Percentiles rank a stretch among this genome's conserved stretches.
phyloP scores from a whole-genome alignment of 1,284 basidiomycete species.

The Boletus smithii region DNA sequence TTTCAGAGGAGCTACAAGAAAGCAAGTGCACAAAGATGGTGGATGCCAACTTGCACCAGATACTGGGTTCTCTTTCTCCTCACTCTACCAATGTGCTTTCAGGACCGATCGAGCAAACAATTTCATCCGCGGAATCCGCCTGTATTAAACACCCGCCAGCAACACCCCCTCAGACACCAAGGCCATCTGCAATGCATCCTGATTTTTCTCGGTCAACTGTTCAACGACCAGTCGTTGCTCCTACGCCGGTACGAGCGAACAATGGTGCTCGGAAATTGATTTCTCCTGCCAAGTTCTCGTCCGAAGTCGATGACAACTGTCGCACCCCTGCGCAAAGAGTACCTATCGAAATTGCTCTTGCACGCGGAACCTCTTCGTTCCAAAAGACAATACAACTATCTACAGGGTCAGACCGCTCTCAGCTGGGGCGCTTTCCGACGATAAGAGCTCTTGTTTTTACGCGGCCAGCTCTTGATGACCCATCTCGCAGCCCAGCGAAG shows the following conservation, averaged over 20 bases:
- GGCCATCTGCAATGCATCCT: conserved; percentile 4
- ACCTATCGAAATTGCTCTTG: conserved; percentile 48
- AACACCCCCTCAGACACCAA: conserved; percentile 19
- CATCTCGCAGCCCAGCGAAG: conserved; percentile 53
- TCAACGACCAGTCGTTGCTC: conserved; percentile 20
- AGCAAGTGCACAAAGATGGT: conserved; percentile 6
- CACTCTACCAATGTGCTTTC: conserved; percentile 34
- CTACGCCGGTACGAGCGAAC: conserved; percentile 22
- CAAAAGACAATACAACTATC: conserved; percentile 38
- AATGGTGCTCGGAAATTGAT: conserved; percentile 11
- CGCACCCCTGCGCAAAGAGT: conserved; percentile 63
- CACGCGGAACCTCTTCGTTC: conserved; percentile 47
- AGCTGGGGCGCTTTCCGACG: conserved; percentile 9
- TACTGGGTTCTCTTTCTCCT: conserved; percentile 37
- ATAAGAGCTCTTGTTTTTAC: conserved; percentile 35
- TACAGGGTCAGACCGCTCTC: conserved; percentile 10
- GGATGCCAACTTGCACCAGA: conserved; percentile 6
- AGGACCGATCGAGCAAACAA: conserved; percentile 14
- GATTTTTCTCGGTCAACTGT: conserved; percentile 17
- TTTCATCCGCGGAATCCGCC: background rate
- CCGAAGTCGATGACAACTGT: conserved; percentile 37
- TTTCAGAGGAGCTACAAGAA: conserved; percentile 2
- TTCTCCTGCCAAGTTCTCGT: conserved; percentile 37
- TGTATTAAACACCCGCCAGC: conserved; percentile 1
- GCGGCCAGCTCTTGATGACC: conserved; percentile 36